Percentiles rank a stretch among this genome's conserved stretches.
phyloP scores from a whole-genome alignment of 2,329 filamentous ascomycete species.

The Ceratocystiopsis minuta region DNA sequence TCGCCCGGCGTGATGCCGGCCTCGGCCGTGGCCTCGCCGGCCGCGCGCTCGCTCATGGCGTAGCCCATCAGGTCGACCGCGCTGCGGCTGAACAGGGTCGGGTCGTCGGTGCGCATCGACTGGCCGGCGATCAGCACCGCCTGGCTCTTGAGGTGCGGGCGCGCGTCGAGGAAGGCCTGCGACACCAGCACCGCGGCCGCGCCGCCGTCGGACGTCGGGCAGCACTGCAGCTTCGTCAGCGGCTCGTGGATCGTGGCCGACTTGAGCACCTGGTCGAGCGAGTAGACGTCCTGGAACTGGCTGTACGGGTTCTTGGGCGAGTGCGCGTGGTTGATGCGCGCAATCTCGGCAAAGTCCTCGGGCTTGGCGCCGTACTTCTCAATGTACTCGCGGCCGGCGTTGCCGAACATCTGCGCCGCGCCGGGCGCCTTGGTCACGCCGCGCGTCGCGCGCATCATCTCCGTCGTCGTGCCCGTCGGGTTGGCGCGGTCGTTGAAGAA shows the following conservation, averaged over 20 bases:
- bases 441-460: slow-evolving; percentile 70
- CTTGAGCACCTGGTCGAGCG: slow-evolving; percentile 61
- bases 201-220: slow-evolving; percentile 83
- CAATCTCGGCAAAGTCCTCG: slow-evolving; percentile 90
- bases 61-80: slow-evolving; percentile 82
- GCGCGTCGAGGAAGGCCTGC: slow-evolving; percentile 68
- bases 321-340: slow-evolving; percentile 81
- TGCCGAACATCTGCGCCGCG: slow-evolving; percentile 88
- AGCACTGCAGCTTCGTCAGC: slow-evolving; percentile 96
- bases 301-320: slow-evolving; percentile 87
- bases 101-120: slow-evolving; percentile 67
- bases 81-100: slow-evolving; percentile 58
- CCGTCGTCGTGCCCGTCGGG: slow-evolving; percentile 51
- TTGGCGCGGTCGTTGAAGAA: slow-evolving; percentile 75
- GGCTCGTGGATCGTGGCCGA: slow-evolving; percentile 66
- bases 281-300: slow-evolving; percentile 91
- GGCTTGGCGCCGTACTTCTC: slow-evolving; percentile 74
- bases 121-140: slow-evolving; percentile 86
- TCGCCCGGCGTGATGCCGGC: slow-evolving; percentile 51
- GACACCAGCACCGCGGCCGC: slow-evolving; percentile 81
- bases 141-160: slow-evolving; percentile 63
- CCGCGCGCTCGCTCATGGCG: slow-evolving; percentile 63
- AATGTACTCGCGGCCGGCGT: slow-evolving; percentile 86
- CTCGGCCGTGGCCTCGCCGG: slow-evolving; percentile 51
- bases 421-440: slow-evolving; percentile 69